Conservation (phyloP, 306 rosid species). For the Ochetophila trinervis region DNA sequence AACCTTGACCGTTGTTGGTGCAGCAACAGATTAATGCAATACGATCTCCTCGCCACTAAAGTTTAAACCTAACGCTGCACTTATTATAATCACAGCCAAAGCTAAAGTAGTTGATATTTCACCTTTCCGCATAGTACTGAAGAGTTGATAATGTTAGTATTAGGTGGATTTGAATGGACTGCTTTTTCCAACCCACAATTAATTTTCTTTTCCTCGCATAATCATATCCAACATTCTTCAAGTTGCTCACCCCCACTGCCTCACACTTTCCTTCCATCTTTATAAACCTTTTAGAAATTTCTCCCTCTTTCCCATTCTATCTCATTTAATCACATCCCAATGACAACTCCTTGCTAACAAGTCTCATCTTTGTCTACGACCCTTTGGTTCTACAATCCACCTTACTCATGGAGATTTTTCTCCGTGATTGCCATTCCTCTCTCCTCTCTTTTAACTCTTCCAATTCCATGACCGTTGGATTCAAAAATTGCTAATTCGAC, state of each 20-base stretch:
- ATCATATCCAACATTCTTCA: neutral
- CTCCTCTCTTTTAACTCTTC: neutral
- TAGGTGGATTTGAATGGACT: neutral
- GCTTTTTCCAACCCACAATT: neutral
- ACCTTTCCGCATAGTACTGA: neutral
- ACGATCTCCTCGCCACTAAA: neutral
- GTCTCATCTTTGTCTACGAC: too few species aligned
- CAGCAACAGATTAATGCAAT: too few species aligned
- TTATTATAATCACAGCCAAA: neutral
- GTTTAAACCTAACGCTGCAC: neutral
- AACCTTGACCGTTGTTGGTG: too few species aligned
- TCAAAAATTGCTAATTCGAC: constrained; percentile 20
- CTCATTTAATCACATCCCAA: neutral
- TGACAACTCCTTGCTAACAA: too few species aligned
- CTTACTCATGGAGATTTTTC: neutral
- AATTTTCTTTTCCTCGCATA: neutral
- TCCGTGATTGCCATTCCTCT: neutral
- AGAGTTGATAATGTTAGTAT: neutral
- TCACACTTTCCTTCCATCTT: neutral
- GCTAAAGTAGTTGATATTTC: neutral
- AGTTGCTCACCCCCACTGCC: neutral
- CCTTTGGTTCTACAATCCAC: too few species aligned
- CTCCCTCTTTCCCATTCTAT: neutral
- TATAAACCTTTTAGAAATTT: neutral
- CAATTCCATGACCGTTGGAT: constrained; percentile 45